Evolutionary conservation across 495 filamentous ascomycete species (phyloP).

Genomic region (Podospora pseudoanserina): DNA sequence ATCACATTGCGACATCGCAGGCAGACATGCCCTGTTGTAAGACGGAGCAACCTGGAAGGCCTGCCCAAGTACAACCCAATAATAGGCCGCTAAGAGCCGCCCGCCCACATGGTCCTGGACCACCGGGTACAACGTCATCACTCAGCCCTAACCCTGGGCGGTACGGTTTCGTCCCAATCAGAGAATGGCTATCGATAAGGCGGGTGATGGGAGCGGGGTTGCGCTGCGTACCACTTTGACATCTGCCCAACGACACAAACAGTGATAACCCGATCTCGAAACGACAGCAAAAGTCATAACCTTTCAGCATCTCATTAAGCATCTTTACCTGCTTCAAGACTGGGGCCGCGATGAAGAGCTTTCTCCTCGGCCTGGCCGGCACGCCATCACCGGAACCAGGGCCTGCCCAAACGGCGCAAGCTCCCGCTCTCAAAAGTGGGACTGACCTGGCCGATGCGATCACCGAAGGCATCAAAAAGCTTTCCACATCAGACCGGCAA

Average conservation of each 20-base stretch:
- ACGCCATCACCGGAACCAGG: background rate
- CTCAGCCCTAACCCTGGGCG: background rate
- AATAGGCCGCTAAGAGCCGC: background rate
- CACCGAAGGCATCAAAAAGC: conserved; percentile 1
- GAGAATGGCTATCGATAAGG: background rate
- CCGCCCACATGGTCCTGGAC: background rate
- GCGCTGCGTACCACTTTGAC: background rate
- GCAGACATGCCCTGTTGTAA: background rate
- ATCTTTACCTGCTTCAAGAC: background rate
- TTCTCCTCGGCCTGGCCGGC: background rate
- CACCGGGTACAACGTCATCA: background rate
- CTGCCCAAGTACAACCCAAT: too few relatives aligned
- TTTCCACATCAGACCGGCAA: background rate
- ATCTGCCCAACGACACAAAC: background rate
- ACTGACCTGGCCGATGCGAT: background rate
- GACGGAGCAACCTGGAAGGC: background rate
- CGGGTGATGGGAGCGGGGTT: background rate
- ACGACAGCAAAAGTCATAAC: background rate
- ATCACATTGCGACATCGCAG: background rate
- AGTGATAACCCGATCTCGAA: background rate
- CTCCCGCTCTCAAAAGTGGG: background rate
- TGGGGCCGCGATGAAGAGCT: background rate
- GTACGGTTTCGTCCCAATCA: background rate
- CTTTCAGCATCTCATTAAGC: background rate
- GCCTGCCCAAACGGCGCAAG: background rate